phyloP scores from a whole-genome alignment of 1,139 yeast species.

The Williopsis jadinii region DNA sequence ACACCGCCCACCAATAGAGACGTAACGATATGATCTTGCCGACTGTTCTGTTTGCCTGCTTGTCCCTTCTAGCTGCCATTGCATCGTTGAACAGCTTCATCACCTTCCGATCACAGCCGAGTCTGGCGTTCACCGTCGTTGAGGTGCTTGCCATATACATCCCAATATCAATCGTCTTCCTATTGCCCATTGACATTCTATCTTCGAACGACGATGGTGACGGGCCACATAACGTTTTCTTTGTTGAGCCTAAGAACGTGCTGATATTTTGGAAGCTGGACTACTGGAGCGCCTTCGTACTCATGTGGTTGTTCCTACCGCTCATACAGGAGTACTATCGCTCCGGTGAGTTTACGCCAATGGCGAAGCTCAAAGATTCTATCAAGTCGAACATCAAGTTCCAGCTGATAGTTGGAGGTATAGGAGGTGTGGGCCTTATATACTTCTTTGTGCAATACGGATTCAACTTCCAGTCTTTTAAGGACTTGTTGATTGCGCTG shows the following conservation, averaged over 20 bases:
- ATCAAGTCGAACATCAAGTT: slow-evolving; percentile 49
- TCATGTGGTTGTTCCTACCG: slow-evolving; percentile 74
- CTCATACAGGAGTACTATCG: slow-evolving; percentile 64
- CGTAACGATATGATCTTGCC: slow-evolving; percentile 15
- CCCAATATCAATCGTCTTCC: slow-evolving; percentile 48
- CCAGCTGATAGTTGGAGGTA: slow-evolving; percentile 49
- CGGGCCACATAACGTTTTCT: slow-evolving; percentile 26
- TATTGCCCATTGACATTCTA: slow-evolving; percentile 50
- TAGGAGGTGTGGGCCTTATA: slow-evolving; percentile 47
- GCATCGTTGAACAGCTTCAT: slow-evolving; percentile 16
- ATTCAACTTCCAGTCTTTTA: slow-evolving; percentile 48
- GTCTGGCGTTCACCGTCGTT: slow-evolving; percentile 14
- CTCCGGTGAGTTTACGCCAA: slow-evolving; percentile 54
- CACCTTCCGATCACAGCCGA: slow-evolving; percentile 14
- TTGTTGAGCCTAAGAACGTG: slow-evolving; percentile 40
- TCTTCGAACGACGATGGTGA: slow-evolving; percentile 28
- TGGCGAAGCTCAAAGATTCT: slow-evolving; percentile 48
- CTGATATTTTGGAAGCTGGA: slow-evolving; percentile 61
- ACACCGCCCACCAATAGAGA: too few relatives aligned
- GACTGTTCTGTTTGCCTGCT: slow-evolving; percentile 12
- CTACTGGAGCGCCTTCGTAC: slow-evolving; percentile 72
- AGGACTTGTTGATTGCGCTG: slow-evolving; percentile 64
- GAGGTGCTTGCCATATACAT: slow-evolving; percentile 41
- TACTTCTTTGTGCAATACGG: slow-evolving; percentile 61
- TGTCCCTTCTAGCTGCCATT: slow-evolving; percentile 15